Conservation (phyloP, 2,329 filamentous ascomycete genomes). For the Clonostachys rosea region DNA sequence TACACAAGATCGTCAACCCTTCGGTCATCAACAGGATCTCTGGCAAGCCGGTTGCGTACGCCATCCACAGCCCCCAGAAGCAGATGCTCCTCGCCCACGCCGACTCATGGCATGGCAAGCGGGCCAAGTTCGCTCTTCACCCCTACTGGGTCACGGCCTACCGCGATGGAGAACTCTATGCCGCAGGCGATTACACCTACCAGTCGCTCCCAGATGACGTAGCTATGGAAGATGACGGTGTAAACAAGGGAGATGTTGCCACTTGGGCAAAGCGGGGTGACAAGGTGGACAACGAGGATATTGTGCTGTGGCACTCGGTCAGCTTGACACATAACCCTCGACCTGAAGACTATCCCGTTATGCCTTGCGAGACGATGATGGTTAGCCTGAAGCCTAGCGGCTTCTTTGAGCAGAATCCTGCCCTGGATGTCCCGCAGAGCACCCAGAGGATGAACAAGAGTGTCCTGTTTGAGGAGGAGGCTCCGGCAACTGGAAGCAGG, state of each 20-base stretch:
- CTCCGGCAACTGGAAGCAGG: too few species aligned
- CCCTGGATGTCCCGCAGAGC: constrained; percentile 30
- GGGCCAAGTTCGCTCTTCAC: constrained; percentile 35
- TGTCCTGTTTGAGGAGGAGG: constrained; percentile 1
- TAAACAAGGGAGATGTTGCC: constrained; percentile 38
- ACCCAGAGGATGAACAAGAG: constrained; percentile 4
- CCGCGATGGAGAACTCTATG: constrained; percentile 35
- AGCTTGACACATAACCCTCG: constrained; percentile 61
- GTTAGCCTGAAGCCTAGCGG: constrained; percentile 42
- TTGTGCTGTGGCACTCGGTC: constrained; percentile 53
- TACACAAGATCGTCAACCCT: constrained; percentile 45
- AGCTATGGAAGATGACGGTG: constrained; percentile 8
- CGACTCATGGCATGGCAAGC: constrained; percentile 28
- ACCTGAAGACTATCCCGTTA: constrained; percentile 65
- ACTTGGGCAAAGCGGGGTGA: constrained; percentile 15
- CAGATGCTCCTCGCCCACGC: constrained; percentile 34
- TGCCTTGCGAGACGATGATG: constrained; percentile 54
- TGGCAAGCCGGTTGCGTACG: constrained; percentile 41
- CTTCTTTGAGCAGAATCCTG: constrained; percentile 44
- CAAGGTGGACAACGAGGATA: constrained; percentile 57
- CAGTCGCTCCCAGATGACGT: constrained; percentile 32
- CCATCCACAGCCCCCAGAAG: constrained; percentile 31
- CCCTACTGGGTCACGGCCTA: constrained; percentile 41
- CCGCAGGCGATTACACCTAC: constrained; percentile 39
- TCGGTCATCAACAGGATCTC: constrained; percentile 34